Conservation (phyloP, 2,329 filamentous ascomycete species). For the Cercospora citrullina region DNA sequence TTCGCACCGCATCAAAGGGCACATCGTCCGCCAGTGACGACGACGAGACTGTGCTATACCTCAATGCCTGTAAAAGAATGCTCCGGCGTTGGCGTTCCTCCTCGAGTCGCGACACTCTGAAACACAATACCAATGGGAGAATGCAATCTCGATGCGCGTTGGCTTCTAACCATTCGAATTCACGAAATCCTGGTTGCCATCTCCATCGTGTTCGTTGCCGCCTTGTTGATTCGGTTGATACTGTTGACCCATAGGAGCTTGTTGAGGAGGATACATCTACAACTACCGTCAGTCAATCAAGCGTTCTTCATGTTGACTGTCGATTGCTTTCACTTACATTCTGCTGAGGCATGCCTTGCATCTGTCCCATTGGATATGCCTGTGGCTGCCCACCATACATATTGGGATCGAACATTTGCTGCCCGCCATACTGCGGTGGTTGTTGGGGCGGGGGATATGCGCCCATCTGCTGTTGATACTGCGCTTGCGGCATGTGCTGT, state of each 20-base stretch:
- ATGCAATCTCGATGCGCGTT: background rate
- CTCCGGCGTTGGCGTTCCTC: background rate
- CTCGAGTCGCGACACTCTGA: background rate
- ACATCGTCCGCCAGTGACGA: background rate
- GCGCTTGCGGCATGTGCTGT: slow-evolving; percentile 40
- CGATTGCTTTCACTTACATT: slow-evolving; percentile 23
- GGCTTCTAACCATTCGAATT: slow-evolving; percentile 26
- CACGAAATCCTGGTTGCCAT: slow-evolving; percentile 48
- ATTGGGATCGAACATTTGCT: slow-evolving; percentile 74
- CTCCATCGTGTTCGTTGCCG: slow-evolving; percentile 46
- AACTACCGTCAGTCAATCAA: slow-evolving; percentile 25
- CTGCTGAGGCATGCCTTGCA: slow-evolving; percentile 37
- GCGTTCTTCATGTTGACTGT: background rate
- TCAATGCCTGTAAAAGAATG: background rate
- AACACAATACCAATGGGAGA: background rate
- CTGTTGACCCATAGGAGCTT: slow-evolving; percentile 45
- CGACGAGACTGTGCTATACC: background rate
- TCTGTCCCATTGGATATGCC: slow-evolving; percentile 35
- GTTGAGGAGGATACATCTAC: slow-evolving; percentile 30
- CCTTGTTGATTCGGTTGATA: slow-evolving; percentile 39
- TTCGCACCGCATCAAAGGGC: background rate
- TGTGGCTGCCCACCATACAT: slow-evolving; percentile 62
- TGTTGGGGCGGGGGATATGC: slow-evolving; percentile 86
- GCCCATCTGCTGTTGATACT: slow-evolving; percentile 72
- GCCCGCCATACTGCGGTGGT: slow-evolving; percentile 73